Base-by-base conservation (phyloP, 2,329 filamentous ascomycete genomes). In the Aspergillus sp. region DNA sequence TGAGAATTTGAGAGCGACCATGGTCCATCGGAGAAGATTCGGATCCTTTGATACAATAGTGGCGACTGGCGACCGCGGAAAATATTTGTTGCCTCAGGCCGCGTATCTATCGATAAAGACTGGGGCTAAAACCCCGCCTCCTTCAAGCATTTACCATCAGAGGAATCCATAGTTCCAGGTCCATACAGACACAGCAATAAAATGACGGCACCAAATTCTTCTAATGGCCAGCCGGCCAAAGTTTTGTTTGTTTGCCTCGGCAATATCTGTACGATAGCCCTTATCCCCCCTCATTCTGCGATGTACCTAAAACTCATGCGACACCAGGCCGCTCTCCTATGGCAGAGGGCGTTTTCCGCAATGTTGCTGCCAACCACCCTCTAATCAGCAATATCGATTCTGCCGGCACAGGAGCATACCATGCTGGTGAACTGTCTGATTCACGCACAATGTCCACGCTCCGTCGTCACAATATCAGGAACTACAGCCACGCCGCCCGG, bases 241-340 rank as follows among this genome's bases (percentile, higher is more conserved):
- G 89, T 98, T 38, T 85, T 98, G 52, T 98, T 98, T 72, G 93
- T 98, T 66, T 99, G 95, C 77, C 83, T 98, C 34, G 95, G 95
- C 73, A 99, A 99, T 76, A 98, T 98, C 70, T 99, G 92, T 84
- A 69, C 51, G 74, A 59, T 17, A 17, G 47, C 57, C 51, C 55
- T 17, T 55, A n/a, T 51, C 44, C 43, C 13, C 52, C 43, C 20
- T 17, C n/a, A 26, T 30, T 43, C 50, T 42, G 51, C 48, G 36
- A n/a, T 30, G 18, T 52, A 17, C 58, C 42, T 30, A 48, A 32
- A 30, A 26, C 44, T 38, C 52, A 60, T 47, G 54, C 47, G 55
- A 47, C n/a, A 17, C 43, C 59, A 83, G 81, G 84, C 69, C 84
- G 85, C 59, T 96, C 92, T 7, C 90, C 95, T 32, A 98, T 99